Evolutionary conservation across 805 yeast genomes (phyloP).

Genomic region (Saccharomyces kudriavzevii): DNA sequence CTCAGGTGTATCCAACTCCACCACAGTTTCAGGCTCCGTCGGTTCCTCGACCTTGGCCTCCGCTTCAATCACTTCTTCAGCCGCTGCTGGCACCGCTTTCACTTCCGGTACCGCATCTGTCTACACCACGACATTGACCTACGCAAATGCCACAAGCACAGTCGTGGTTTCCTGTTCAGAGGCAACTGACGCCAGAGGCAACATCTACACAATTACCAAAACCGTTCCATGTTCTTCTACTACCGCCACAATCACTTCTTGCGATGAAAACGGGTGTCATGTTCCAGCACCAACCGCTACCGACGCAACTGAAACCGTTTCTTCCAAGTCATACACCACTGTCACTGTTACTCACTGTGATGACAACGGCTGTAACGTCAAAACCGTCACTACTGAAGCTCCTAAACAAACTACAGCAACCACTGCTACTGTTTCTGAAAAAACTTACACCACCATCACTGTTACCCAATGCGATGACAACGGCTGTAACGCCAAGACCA

Average conservation of each 20-base stretch:
- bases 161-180: background rate
- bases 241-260: constrained; percentile 4
- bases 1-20: constrained; percentile 12
- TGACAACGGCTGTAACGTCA: background rate
- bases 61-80: background rate
- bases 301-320: background rate
- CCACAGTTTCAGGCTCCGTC: background rate
- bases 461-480: background rate
- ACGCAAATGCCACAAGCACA: background rate
- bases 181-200: background rate
- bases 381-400: background rate
- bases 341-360: background rate
- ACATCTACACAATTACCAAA: background rate
- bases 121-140: constrained; percentile 2
- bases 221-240: constrained; percentile 4
- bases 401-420: background rate
- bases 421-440: too few species aligned
- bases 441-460: background rate
- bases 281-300: background rate
- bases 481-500: background rate
- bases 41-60: too few species aligned
- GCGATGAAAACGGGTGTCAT: background rate
- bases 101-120: constrained; percentile 1
- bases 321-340: background rate
- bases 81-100: background rate